Conservation (phyloP, 352 stramenopile species). For the Chrysophaeum taylorii region DNA sequence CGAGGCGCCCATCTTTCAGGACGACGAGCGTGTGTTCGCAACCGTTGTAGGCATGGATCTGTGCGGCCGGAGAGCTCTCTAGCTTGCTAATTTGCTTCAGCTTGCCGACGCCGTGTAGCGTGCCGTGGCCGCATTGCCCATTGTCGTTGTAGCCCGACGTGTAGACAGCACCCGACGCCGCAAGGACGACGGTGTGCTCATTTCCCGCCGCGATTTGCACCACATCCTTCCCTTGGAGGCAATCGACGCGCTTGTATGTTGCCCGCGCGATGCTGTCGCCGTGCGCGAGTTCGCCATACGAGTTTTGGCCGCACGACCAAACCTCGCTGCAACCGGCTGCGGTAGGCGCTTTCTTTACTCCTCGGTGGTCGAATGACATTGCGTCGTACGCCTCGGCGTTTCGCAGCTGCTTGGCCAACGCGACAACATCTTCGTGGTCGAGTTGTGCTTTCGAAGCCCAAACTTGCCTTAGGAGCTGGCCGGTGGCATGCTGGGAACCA, state of each 20-base stretch:
- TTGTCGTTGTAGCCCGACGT: constrained; percentile 87
- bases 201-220: constrained; percentile 73
- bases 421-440: background rate
- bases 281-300: constrained; percentile 77
- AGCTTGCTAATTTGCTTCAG: constrained; percentile 61
- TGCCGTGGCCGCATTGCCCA: constrained; percentile 74
- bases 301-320: constrained; percentile 85
- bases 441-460: constrained; percentile 17
- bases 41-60: constrained; percentile 81
- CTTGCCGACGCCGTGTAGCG: constrained; percentile 56
- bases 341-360: constrained; percentile 15
- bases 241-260: constrained; percentile 57
- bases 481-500: background rate
- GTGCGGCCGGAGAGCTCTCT: constrained; percentile 38
- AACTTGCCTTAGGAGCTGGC: constrained; percentile 16
- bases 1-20: constrained; percentile 55
- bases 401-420: background rate
- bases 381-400: background rate
- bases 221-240: constrained; percentile 42
- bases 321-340: constrained; percentile 51
- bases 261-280: constrained; percentile 72
- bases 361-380: constrained; percentile 1
- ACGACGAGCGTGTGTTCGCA: constrained; percentile 78
- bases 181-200: constrained; percentile 73
- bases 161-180: constrained; percentile 56